These are phyloP conservation scores for Claviceps purpurea DNA, from an alignment of 2,329 filamentous ascomycete species.

Conservation along the genomic window DNA sequence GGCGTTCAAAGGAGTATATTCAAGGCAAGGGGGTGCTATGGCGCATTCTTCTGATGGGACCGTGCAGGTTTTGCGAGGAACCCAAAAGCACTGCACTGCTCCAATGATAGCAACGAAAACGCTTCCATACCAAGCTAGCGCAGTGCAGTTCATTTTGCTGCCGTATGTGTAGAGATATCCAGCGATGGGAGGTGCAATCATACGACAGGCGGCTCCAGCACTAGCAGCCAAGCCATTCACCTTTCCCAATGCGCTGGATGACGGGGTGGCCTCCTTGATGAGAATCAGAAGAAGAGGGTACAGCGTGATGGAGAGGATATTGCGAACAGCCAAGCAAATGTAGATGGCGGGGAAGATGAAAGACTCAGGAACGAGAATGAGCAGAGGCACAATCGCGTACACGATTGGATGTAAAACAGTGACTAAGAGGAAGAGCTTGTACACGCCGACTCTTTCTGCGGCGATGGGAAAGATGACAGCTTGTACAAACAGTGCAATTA, in stretches of 20 bases:
- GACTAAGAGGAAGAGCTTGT: conserved; percentile 43
- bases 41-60: conserved; percentile 18
- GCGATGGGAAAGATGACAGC: conserved; percentile 47
- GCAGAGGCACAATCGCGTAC: conserved; percentile 45
- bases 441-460: conserved; percentile 44
- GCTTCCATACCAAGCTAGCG: conserved; percentile 51
- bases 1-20: conserved; percentile 11
- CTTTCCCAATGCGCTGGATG: conserved; percentile 41
- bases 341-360: conserved; percentile 46
- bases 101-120: conserved; percentile 42
- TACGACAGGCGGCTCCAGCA: conserved; percentile 52
- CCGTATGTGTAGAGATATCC: conserved; percentile 51
- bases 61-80: conserved; percentile 22
- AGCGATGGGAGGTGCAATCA: conserved; percentile 51
- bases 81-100: conserved; percentile 45
- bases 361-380: conserved; percentile 40
- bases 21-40: conserved; percentile 5
- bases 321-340: conserved; percentile 40
- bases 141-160: conserved; percentile 43
- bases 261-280: conserved; percentile 52
- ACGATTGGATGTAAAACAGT: conserved; percentile 47
- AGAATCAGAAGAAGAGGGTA: conserved; percentile 54
- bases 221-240: conserved; percentile 55
- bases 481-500: conserved; percentile 46
- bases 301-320: conserved; percentile 48